Percentiles rank a stretch among this genome's conserved stretches.
Evolutionary conservation across 345 rosid genomes (phyloP).

Genomic region (Syzygium jambos): DNA sequence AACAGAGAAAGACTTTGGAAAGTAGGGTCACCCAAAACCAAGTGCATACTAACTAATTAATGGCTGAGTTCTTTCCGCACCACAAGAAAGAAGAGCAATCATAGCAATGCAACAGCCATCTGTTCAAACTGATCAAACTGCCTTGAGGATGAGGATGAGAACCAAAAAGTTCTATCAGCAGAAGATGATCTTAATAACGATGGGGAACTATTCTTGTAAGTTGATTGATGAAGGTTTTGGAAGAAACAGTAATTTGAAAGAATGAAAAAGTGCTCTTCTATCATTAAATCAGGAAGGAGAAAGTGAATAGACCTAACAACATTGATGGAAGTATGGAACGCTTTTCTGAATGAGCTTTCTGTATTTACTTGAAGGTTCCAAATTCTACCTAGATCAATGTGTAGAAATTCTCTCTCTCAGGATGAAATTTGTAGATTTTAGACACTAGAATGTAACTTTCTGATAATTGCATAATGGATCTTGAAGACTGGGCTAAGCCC

Average conservation of each 20-base stretch:
- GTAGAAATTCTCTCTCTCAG: neutral
- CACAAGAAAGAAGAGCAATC: neutral
- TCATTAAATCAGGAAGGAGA: neutral
- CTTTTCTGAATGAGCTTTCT: neutral
- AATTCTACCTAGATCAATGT: neutral
- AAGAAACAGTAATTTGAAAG: neutral
- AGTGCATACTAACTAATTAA: neutral
- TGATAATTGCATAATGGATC: neutral
- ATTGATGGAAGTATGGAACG: neutral
- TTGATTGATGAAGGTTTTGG: neutral
- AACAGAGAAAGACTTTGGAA: neutral
- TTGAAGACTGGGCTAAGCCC: neutral
- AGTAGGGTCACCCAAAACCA: neutral
- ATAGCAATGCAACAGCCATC: neutral
- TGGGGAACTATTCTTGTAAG: neutral
- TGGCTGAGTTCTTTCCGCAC: neutral
- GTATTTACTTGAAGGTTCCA: neutral
- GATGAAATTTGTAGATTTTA: neutral
- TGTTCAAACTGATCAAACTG: neutral
- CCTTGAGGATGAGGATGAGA: neutral
- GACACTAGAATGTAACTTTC: neutral
- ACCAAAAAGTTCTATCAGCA: neutral
- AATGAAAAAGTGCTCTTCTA: neutral
- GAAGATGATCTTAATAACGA: neutral
- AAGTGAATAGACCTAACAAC: neutral